Evolutionary conservation across 768 basidiomycete genomes (phyloP), one percentile per base, ranked within the genome.

Genomic region (Auricularia sp.): DNA sequence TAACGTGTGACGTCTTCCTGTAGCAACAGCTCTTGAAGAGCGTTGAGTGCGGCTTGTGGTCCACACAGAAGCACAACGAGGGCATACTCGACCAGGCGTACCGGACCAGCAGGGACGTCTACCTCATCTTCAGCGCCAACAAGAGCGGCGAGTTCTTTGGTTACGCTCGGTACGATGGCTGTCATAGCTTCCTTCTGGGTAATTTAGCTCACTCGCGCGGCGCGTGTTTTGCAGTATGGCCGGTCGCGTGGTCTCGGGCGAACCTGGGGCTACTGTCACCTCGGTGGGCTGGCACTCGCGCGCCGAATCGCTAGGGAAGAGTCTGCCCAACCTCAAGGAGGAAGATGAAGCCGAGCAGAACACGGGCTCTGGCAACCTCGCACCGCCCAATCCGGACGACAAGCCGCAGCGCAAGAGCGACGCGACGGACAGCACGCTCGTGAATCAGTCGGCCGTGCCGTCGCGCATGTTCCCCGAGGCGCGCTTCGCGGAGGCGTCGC

Each of bases 141-240:
- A 92, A 89, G 72, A 90, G 89, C 64, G 93, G 96, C 42, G 92
- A 93, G 73, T 98, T 97, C 72, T 97, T 89, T 70, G 95, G 95
- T 23, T 95, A 91, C 72, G 94, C 92, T 11, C 85, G 82, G 86
- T 93, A 74, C 66, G 78, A 33, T 63, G 64, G 66, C 70, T 60
- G 36, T 58, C 54, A 7, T 14, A 66, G 36, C 7, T 65, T 16
- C 39, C 29, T 29, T 29, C 29, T 29, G 3, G 29, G 29, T 29
- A 29, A 29, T 29, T 29, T 29, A 29, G 29, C 62, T 29, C 42
- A 6, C 16, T 23, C 33, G 18, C 18, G 6, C 18, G 42, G 63
- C 23, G 14, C 16, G 23, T 58, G 53, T 35, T 11, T 1, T 34
- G 44, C 70, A 90, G 90, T 71, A 93, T 93, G 91, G 74, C 79